Conservation (phyloP, 192 early-diverging fungal genomes). For the Coemansia sp. region DNA sequence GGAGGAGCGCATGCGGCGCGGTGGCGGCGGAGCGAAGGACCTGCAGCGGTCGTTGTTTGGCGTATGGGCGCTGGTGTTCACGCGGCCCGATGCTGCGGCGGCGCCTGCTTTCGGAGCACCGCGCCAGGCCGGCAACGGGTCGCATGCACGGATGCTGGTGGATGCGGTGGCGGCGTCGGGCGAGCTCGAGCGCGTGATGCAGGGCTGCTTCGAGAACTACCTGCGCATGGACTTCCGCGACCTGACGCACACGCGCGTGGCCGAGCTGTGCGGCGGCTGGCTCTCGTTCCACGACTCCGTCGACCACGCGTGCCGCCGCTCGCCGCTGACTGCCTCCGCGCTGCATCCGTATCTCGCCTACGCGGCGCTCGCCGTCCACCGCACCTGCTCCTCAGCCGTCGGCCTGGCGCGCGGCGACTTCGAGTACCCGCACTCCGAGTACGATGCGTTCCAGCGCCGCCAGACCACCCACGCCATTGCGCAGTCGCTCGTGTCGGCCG, state of each 20-base stretch:
- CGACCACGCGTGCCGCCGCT: conserved; percentile 33
- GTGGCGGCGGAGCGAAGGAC: conserved; percentile 77
- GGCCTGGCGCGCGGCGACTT: conserved; percentile 60
- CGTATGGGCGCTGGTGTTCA: conserved; percentile 87
- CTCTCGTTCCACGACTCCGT: conserved; percentile 79
- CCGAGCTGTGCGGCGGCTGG: conserved; percentile 69
- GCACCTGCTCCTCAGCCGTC: conserved; percentile 71
- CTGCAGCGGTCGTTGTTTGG: conserved; percentile 70
- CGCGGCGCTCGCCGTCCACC: conserved; percentile 73
- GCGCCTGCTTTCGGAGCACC: conserved; percentile 11
- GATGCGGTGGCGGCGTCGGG: conserved; percentile 59
- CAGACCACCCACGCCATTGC: conserved; percentile 60
- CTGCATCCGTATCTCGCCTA: conserved; percentile 71
- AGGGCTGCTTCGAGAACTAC: conserved; percentile 94
- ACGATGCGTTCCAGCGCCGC: conserved; percentile 60
- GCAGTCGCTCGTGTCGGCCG: conserved; percentile 53
- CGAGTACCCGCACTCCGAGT: conserved; percentile 75
- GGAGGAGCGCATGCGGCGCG: conserved; percentile 55
- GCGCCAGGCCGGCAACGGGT: conserved; percentile 8
- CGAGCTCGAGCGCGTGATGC: conserved; percentile 86
- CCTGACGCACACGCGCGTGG: conserved; percentile 64
- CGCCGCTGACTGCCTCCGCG: conserved; percentile 48
- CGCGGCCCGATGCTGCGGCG: conserved; percentile 25
- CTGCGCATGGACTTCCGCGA: conserved; percentile 78
- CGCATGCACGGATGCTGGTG: conserved; percentile 28